Conservation (phyloP, 192 early-diverging fungal species). For the Backusella psychrophila region DNA sequence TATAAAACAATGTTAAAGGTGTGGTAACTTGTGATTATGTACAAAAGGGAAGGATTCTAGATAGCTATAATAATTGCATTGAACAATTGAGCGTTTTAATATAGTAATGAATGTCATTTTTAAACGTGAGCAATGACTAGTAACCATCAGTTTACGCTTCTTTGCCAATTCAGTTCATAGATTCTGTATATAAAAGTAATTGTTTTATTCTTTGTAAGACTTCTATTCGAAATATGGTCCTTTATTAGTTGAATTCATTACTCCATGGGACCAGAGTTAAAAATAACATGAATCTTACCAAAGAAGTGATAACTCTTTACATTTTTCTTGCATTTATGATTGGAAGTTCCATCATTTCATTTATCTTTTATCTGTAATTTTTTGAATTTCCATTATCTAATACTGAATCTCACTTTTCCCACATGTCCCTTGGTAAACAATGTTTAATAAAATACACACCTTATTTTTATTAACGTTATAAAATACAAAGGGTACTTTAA, state of each 20-base stretch:
- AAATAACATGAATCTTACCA: too few species aligned
- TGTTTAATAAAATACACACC: too few species aligned
- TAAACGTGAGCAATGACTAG: constrained; percentile 7
- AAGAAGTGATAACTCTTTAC: too few species aligned
- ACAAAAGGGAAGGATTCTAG: constrained; percentile 6
- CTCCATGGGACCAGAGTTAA: too few species aligned
- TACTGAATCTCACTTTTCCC: background rate
- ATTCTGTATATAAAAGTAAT: too few species aligned
- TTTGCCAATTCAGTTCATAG: constrained; percentile 23
- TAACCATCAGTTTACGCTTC: background rate
- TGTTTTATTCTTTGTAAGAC: too few species aligned
- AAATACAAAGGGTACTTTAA: too few species aligned
- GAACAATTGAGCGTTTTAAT: background rate
- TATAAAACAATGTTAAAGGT: constrained; percentile 14
- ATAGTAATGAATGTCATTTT: background rate
- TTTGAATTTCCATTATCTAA: background rate
- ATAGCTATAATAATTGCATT: constrained; percentile 28
- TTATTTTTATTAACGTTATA: too few species aligned
- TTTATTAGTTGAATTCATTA: too few species aligned
- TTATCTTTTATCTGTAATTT: background rate
- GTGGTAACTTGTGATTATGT: constrained; percentile 24
- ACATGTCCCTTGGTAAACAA: too few species aligned
- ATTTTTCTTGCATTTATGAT: constrained; percentile 39
- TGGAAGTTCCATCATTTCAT: constrained; percentile 37
- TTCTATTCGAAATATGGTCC: too few species aligned